phyloP scores from a whole-genome alignment of 176 grass and related monocot genomes.

The Musa beccarii region DNA sequence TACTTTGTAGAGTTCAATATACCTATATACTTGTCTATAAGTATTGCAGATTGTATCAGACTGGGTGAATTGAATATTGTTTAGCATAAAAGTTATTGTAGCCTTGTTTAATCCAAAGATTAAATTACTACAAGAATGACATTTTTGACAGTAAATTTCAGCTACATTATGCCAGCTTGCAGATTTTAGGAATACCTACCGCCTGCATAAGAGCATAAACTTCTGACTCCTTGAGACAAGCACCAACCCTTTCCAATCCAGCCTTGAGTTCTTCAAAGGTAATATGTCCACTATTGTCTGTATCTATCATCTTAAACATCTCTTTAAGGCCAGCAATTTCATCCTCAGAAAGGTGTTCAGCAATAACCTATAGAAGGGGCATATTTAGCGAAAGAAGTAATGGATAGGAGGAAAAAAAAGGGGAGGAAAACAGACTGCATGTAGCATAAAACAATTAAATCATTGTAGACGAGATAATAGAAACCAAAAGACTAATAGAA shows the following conservation, averaged over 20 bases:
- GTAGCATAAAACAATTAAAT: too few relatives aligned
- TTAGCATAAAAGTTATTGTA: not conserved
- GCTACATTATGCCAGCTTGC: not conserved
- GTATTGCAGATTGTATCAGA: too few relatives aligned
- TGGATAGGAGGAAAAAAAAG: too few relatives aligned
- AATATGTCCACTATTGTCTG: constrained; percentile 13
- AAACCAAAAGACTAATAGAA: too few relatives aligned
- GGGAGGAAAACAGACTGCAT: too few relatives aligned
- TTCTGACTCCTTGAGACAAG: constrained; percentile 10
- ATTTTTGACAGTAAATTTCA: not conserved
- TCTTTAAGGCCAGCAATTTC: constrained; percentile 15
- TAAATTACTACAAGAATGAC: not conserved
- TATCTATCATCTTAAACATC: constrained; percentile 18
- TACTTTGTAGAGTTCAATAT: too few relatives aligned
- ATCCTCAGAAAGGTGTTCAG: constrained; percentile 11
- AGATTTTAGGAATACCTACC: not conserved
- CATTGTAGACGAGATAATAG: too few relatives aligned
- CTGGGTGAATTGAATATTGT: too few relatives aligned
- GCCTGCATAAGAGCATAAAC: constrained; percentile 15
- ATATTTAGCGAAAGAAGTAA: not conserved
- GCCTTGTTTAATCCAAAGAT: not conserved
- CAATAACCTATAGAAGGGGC: constrained; percentile 10
- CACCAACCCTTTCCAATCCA: constrained; percentile 13
- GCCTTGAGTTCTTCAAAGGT: constrained; percentile 13
- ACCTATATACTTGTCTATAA: too few relatives aligned